A percentile compares a stretch with the other conserved stretches of the same genome.
Conservation (phyloP, 1,139 yeast genomes). For the Pichia sp. region DNA sequence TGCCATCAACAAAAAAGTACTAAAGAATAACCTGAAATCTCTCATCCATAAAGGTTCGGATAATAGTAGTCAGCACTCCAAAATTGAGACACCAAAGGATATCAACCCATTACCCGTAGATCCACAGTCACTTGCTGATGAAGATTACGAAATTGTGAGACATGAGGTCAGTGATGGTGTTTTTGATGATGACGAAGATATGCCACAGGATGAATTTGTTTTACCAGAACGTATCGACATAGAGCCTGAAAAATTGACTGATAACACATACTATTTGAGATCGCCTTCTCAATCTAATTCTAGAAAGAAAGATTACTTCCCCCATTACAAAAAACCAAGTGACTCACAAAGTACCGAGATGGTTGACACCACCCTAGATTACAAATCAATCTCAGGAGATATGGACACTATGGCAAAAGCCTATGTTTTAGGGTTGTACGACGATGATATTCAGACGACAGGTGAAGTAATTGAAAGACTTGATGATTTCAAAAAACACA, state of each 20-base stretch:
- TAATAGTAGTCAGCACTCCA: background rate
- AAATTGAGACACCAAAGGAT: conserved; percentile 21
- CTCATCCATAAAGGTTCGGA: conserved; percentile 6
- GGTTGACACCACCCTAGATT: conserved; percentile 39
- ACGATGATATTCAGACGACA: conserved; percentile 53
- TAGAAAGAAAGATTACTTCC: conserved; percentile 11
- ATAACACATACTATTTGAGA: background rate
- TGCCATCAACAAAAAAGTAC: background rate
- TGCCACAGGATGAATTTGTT: conserved; percentile 13
- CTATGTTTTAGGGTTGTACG: conserved; percentile 55
- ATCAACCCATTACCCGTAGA: conserved; percentile 20
- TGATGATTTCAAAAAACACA: conserved; percentile 53
- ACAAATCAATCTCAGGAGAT: conserved; percentile 40
- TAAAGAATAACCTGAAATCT: conserved; percentile 18
- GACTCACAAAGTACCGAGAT: conserved; percentile 17
- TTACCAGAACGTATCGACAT: conserved; percentile 1
- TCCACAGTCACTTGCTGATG: conserved; percentile 18
- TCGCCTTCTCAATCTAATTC: background rate
- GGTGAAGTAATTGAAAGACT: conserved; percentile 56
- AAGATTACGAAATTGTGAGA: conserved; percentile 25
- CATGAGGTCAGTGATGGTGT: conserved; percentile 22
- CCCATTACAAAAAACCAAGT: conserved; percentile 12
- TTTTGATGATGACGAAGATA: conserved; percentile 23
- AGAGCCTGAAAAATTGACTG: conserved; percentile 14
- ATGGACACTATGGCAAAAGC: conserved; percentile 59